Evolutionary conservation across 306 rosid species (phyloP).

Genomic region (Dalbergia oliveri): DNA sequence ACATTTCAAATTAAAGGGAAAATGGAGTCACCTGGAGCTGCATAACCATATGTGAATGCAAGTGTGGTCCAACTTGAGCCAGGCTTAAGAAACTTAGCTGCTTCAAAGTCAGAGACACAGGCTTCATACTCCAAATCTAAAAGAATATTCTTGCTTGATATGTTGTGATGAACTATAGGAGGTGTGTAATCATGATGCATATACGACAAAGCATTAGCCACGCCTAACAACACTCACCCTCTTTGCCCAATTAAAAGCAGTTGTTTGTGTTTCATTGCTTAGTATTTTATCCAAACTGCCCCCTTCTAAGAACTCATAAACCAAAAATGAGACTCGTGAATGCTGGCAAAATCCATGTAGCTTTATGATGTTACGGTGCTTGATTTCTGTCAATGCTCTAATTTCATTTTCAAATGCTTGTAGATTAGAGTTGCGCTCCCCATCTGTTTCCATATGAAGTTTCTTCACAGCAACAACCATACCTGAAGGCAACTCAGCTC

Average conservation of each 20-base stretch:
- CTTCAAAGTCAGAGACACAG: constrained; percentile 41
- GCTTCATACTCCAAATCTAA: not conserved
- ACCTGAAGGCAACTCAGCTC: not conserved
- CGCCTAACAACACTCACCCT: constrained; percentile 42
- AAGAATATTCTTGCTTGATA: constrained; percentile 42
- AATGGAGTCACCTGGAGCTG: constrained; percentile 34
- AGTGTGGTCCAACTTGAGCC: constrained; percentile 30
- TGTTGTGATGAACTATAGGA: constrained; percentile 33
- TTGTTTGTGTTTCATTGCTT: constrained; percentile 2
- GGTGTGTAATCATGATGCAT: constrained; percentile 41
- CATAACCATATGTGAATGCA: constrained; percentile 33
- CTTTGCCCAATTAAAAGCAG: constrained; percentile 43
- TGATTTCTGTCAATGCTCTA: constrained; percentile 17
- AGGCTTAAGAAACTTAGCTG: constrained; percentile 3
- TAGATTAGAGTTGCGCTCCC: not conserved
- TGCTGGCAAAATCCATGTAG: constrained; percentile 21
- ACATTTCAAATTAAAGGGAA: not conserved
- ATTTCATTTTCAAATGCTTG: constrained; percentile 24
- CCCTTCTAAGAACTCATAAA: constrained; percentile 42
- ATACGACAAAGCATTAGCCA: constrained; percentile 41
- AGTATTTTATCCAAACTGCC: constrained; percentile 34
- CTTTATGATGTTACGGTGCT: constrained; percentile 36
- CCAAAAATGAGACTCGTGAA: constrained; percentile 21
- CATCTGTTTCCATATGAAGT: not conserved
- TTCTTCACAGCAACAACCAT: constrained; percentile 42